Evolutionary conservation across 2,329 filamentous ascomycete genomes (phyloP).

Genomic region (Sporothrix mexicana): DNA sequence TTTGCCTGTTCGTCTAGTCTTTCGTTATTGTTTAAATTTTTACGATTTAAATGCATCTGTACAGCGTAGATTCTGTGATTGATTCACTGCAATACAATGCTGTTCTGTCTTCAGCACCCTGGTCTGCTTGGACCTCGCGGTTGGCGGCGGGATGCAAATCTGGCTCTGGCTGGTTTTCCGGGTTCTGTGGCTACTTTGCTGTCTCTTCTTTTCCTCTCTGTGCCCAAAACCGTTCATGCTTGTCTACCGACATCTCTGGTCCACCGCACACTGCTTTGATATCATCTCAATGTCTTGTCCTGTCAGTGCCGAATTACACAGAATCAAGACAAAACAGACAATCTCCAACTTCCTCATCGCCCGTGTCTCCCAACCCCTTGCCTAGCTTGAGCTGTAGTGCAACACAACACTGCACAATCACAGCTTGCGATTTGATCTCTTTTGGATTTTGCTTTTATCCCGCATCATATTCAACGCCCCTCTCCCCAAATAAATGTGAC

Average conservation of each 20-base stretch:
- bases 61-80: neutral
- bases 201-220: neutral
- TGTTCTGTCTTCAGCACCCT: neutral
- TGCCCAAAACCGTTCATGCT: constrained; percentile 1
- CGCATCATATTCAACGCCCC: too few species aligned
- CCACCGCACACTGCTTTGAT: neutral
- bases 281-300: constrained; percentile 1
- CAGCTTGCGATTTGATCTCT: neutral
- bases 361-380: neutral
- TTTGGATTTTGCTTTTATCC: neutral
- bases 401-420: constrained; percentile 11
- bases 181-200: neutral
- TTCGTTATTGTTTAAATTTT: neutral
- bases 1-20: neutral
- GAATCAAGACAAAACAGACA: neutral
- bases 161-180: constrained; percentile 5
- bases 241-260: neutral
- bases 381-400: constrained; percentile 24
- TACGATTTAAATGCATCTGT: neutral
- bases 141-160: neutral
- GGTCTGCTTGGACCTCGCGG: constrained; percentile 23
- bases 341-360: too few species aligned
- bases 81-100: too few species aligned
- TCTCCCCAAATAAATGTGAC: neutral
- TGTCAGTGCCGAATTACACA: neutral